phyloP scores from a whole-genome alignment of 768 basidiomycete species.

The Crassisporium funariophilum region DNA sequence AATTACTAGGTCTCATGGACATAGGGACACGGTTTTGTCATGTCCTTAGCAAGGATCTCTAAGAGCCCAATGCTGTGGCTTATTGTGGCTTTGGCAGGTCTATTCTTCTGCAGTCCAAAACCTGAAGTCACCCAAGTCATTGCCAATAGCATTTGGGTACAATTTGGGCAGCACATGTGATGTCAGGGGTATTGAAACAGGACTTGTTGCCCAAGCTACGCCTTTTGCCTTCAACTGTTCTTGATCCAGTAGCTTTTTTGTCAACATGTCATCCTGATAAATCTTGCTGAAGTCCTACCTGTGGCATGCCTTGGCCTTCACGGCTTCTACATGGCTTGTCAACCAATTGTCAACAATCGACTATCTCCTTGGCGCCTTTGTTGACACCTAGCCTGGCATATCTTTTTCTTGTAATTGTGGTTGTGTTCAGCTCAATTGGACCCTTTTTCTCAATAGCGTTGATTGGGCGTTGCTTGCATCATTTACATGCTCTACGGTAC shows the following conservation, averaged over 20 bases:
- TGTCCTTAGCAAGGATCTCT: no score
- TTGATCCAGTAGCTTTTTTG: conserved; percentile 34
- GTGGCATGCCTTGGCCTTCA: conserved; percentile 77
- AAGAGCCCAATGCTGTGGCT: no score
- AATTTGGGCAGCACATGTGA: conserved; percentile 86
- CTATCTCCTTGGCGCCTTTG: conserved; percentile 85
- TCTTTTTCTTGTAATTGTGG: conserved; percentile 73
- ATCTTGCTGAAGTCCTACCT: conserved; percentile 70
- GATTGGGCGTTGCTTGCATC: conserved; percentile 64
- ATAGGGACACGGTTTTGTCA: no score
- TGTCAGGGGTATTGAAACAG: conserved; percentile 51
- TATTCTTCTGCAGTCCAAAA: no score
- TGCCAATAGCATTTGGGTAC: no score
- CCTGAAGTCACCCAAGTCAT: no score
- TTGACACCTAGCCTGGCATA: conserved; percentile 70
- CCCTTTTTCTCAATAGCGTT: conserved; percentile 66
- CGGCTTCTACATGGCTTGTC: conserved; percentile 84
- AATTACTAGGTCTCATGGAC: no score
- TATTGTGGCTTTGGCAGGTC: no score
- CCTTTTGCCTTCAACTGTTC: conserved; percentile 45
- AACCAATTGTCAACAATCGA: conserved; percentile 95
- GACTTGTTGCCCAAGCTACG: conserved; percentile 46
- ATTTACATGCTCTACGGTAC: conserved; percentile 86
- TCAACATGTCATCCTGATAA: conserved; percentile 36
- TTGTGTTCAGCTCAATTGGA: conserved; percentile 78